Percentiles rank a stretch among this genome's conserved stretches.
Evolutionary conservation across 441 rosid genomes (phyloP).

Genomic region (Geranium incanum): DNA sequence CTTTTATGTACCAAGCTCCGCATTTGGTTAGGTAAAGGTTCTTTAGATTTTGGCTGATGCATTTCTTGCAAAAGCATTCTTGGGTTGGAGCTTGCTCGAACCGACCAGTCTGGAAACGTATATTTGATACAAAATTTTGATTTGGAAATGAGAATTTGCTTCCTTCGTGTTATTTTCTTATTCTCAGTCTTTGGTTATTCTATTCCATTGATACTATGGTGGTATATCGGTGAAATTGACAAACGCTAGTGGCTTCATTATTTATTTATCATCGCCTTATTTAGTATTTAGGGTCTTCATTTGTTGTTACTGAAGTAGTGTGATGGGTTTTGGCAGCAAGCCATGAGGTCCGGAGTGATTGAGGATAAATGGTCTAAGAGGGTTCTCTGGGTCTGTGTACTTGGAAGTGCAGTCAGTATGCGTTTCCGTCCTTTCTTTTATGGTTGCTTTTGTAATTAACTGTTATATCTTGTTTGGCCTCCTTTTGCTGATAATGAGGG

Average conservation of each 20-base stretch:
- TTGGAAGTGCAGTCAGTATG: conserved; percentile 76
- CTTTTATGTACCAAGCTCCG: too few relatives aligned
- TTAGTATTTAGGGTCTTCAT: background rate
- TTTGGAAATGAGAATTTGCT: background rate
- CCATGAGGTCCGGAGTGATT: conserved; percentile 65
- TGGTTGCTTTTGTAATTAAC: background rate
- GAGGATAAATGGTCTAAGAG: conserved; percentile 84
- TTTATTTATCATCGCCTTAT: background rate
- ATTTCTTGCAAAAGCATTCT: too few relatives aligned
- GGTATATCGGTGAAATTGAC: background rate
- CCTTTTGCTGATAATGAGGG: conserved; percentile 3
- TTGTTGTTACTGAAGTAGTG: background rate
- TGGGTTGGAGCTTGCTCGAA: too few relatives aligned
- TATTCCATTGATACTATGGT: background rate
- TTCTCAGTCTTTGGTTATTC: background rate
- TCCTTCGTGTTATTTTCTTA: background rate
- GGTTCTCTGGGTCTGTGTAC: conserved; percentile 73
- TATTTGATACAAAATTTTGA: background rate
- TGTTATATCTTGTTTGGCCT: background rate
- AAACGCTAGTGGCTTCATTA: background rate
- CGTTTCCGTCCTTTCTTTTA: background rate
- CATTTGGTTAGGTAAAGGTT: too few relatives aligned
- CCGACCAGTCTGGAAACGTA: background rate
- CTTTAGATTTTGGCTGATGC: too few relatives aligned
- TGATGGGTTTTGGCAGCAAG: conserved; percentile 27